Conservation (phyloP, 164 flowering plant genomes). For the Vitis rotundifolia region DNA sequence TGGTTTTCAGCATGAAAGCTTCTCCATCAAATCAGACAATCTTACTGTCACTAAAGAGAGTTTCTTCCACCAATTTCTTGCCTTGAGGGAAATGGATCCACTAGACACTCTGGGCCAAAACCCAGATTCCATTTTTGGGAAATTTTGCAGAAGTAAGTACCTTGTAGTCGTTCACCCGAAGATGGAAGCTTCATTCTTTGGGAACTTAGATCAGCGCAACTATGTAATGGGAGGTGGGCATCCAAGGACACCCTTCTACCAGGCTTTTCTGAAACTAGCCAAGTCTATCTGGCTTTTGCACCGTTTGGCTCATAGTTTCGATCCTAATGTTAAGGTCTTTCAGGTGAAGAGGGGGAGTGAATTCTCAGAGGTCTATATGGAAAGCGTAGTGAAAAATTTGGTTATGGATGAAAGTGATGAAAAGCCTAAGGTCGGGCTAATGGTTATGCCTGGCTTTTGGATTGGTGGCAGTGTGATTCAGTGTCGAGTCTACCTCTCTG, state of each 20-base stretch:
- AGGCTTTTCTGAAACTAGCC: slow-evolving; percentile 84
- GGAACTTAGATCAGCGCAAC: slow-evolving; percentile 86
- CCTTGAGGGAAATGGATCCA: slow-evolving; percentile 74
- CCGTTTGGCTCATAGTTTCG: slow-evolving; percentile 76
- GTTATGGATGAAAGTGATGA: slow-evolving; percentile 48
- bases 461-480: slow-evolving; percentile 76
- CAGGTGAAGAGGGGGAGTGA: slow-evolving; percentile 80
- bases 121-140: slow-evolving; percentile 81
- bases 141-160: slow-evolving; percentile 82
- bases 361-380: slow-evolving; percentile 92
- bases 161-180: slow-evolving; percentile 74
- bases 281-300: slow-evolving; percentile 91
- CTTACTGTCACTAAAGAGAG: slow-evolving; percentile 44
- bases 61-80: slow-evolving; percentile 80
- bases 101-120: slow-evolving; percentile 73
- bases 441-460: slow-evolving; percentile 95
- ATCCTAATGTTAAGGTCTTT: slow-evolving; percentile 70
- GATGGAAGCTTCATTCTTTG: slow-evolving; percentile 95
- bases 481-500: slow-evolving; percentile 78
- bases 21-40: slow-evolving; percentile 51
- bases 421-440: slow-evolving; percentile 73
- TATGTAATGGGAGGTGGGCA: slow-evolving; percentile 82
- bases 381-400: slow-evolving; percentile 74
- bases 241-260: slow-evolving; percentile 95
- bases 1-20: slow-evolving; percentile 81